Evolutionary conservation across 2,329 filamentous ascomycete species (phyloP).

Genomic region (Gaeumannomyces tritici): DNA sequence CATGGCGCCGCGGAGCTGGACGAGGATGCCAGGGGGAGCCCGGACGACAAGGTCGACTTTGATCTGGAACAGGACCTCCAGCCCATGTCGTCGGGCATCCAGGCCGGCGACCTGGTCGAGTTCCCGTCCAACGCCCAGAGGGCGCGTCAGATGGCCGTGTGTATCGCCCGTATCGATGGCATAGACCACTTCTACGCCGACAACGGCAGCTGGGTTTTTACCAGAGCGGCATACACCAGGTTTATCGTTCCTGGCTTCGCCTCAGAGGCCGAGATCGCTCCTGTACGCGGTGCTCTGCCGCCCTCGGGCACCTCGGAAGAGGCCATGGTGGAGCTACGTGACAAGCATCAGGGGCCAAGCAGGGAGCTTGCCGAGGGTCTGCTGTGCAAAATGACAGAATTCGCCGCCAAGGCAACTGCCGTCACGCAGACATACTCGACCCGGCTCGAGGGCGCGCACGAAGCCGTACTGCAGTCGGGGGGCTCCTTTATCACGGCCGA

Average conservation of each 20-base stretch:
- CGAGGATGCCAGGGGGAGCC: slow-evolving; percentile 9
- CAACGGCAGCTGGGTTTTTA: slow-evolving; percentile 42
- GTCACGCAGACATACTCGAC: slow-evolving; percentile 38
- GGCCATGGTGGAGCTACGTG: slow-evolving; percentile 26
- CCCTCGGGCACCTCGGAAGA: slow-evolving; percentile 10
- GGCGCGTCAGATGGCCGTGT: slow-evolving; percentile 39
- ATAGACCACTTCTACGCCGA: slow-evolving; percentile 44
- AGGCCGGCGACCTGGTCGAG: slow-evolving; percentile 42
- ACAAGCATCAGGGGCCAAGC: slow-evolving; percentile 23
- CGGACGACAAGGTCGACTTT: not conserved
- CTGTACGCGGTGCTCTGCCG: slow-evolving; percentile 28
- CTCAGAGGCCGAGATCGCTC: slow-evolving; percentile 27
- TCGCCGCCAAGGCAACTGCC: slow-evolving; percentile 29
- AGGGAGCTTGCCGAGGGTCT: slow-evolving; percentile 31
- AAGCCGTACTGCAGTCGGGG: slow-evolving; percentile 21
- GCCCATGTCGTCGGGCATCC: slow-evolving; percentile 9
- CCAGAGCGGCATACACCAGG: slow-evolving; percentile 29
- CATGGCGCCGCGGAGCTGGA: not conserved
- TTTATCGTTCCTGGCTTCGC: slow-evolving; percentile 42
- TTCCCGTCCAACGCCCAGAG: slow-evolving; percentile 21
- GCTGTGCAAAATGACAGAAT: slow-evolving; percentile 36
- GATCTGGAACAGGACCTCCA: not conserved
- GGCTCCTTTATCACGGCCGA: not conserved
- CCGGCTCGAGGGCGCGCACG: slow-evolving; percentile 35
- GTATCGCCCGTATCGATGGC: slow-evolving; percentile 39